Conservation (phyloP, 768 basidiomycete genomes). For the Boletales sp. region DNA sequence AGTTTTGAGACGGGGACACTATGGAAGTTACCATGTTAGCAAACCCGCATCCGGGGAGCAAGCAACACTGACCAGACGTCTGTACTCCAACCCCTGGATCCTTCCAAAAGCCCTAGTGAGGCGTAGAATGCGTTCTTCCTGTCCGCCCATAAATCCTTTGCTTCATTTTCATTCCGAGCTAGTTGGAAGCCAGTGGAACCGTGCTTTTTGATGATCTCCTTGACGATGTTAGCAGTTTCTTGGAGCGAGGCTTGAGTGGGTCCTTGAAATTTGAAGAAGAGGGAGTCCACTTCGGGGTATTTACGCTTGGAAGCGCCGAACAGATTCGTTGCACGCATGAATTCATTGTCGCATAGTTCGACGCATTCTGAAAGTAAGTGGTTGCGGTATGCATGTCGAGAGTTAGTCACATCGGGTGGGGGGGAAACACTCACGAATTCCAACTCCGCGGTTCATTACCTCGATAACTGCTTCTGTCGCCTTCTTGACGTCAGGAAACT, state of each 20-base stretch:
- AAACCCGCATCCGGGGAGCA: background rate
- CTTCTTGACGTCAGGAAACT: constrained; percentile 70
- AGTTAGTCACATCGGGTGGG: background rate
- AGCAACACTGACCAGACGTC: constrained; percentile 61
- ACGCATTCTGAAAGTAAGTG: constrained; percentile 60
- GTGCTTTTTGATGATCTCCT: constrained; percentile 56
- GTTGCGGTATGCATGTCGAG: background rate
- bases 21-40: background rate
- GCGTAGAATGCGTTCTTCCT: constrained; percentile 64
- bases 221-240: constrained; percentile 59
- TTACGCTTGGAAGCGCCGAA: constrained; percentile 50
- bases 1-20: constrained; percentile 64
- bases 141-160: constrained; percentile 69
- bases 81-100: constrained; percentile 60
- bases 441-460: constrained; percentile 67
- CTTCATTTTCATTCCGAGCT: constrained; percentile 61
- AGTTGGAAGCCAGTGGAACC: constrained; percentile 67
- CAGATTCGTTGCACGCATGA: constrained; percentile 61
- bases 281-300: constrained; percentile 62
- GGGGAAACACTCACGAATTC: constrained; percentile 56
- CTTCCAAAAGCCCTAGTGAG: constrained; percentile 54
- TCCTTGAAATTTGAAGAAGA: constrained; percentile 90
- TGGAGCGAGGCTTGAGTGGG: constrained; percentile 53
- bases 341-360: constrained; percentile 72
- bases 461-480: constrained; percentile 76